Base-by-base conservation (phyloP, 176 grass and related monocot species). In the Raddia guianensis region DNA sequence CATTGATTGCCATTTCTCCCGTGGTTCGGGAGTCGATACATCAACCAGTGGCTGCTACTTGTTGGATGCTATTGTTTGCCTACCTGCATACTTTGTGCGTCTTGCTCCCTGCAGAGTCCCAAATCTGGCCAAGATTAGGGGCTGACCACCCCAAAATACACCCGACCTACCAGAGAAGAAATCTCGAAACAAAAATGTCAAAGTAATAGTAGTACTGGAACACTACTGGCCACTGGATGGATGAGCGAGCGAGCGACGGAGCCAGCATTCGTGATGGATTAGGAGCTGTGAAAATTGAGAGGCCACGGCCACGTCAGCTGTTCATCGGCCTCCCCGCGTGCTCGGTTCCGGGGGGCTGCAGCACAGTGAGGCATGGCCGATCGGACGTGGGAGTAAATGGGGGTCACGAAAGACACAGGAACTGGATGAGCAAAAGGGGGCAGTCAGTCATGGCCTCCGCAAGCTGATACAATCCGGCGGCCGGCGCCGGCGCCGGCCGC, bases 311-410 rank as follows among this genome's bases (percentile, higher is more conserved):
- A 18, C 12, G 20, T 20, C 46, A 42, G 74, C 70, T 84, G 35
- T 80, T 88, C 75, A 20, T 0, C 11, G 49, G 49, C 13, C 9
- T 15, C 42, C 62, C 75, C 5, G 82, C 74, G 37, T 10, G 35
- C 66, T 18, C 11, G 15, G 9, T 48, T 74, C 7, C 44, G 5
- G 51, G 51, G 71, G 59, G 48, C 75, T 74, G 67, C 68, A 68
- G 37, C 75, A 33, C 81, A 1, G 52, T 20, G 60, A 57, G 18
- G 49, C 58, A 62, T 37, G 6, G 59, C 47, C 74, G 58, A 68
- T 40, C 37, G 68, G 79, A 65, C 73, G 81, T 73, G 73, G 43
- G n/a, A 75, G 69, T 80, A 71, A 74, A 77, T 77, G n/a, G 63
- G 60, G 72, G 48, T 89, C 72, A 70, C 77, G 70, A 53, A 43